Evolutionary conservation across 495 filamentous ascomycete genomes (phyloP).

Genomic region (Penicillium goetzii): DNA sequence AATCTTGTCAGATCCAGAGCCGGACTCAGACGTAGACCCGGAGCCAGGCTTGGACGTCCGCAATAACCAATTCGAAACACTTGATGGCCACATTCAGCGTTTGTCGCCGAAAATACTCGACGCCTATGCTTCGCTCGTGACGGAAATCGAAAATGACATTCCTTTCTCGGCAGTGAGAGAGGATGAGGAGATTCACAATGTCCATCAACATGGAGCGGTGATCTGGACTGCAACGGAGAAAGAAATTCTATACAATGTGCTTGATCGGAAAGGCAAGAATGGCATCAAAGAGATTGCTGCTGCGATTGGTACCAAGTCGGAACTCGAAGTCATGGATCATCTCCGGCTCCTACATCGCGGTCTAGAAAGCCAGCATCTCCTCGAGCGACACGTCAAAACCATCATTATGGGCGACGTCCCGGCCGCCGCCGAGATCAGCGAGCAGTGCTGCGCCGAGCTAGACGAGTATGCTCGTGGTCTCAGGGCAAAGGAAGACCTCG

Average conservation of each 20-base stretch:
- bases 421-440: constrained; percentile 72
- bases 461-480: constrained; percentile 69
- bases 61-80: constrained; percentile 11
- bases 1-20: background rate
- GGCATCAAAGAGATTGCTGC: constrained; percentile 62
- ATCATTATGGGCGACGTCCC: constrained; percentile 55
- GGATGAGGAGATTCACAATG: constrained; percentile 23
- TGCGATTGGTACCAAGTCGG: constrained; percentile 70
- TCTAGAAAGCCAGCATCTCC: constrained; percentile 38
- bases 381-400: constrained; percentile 26
- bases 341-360: constrained; percentile 61
- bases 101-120: constrained; percentile 19
- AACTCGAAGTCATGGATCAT: constrained; percentile 73
- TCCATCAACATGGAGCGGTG: constrained; percentile 67
- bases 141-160: constrained; percentile 54
- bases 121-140: constrained; percentile 62
- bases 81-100: constrained; percentile 11
- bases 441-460: constrained; percentile 65
- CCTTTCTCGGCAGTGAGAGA: constrained; percentile 13
- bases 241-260: constrained; percentile 62
- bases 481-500: constrained; percentile 56
- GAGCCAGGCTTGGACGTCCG: background rate
- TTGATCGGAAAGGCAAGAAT: constrained; percentile 65
- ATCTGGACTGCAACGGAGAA: constrained; percentile 75
- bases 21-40: background rate